phyloP scores from a whole-genome alignment of 495 filamentous ascomycete genomes.

The Clohesyomyces aquaticus region DNA sequence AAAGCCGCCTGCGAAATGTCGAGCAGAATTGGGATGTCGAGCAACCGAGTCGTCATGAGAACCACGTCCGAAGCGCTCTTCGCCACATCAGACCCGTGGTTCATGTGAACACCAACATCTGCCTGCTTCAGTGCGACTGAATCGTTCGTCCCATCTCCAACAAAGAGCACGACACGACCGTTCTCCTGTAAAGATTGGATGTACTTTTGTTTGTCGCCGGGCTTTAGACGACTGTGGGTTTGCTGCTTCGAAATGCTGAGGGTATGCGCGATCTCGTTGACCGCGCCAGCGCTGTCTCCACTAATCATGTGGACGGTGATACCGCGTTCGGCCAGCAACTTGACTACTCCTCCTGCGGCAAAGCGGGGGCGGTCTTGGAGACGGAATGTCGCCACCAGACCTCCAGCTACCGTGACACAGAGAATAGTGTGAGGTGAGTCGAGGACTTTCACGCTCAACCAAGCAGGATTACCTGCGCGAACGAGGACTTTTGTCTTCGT shows the following conservation, averaged over 20 bases:
- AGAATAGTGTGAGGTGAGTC: constrained; percentile 61
- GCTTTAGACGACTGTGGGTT: constrained; percentile 57
- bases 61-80: constrained; percentile 71
- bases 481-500: constrained; percentile 44
- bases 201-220: constrained; percentile 66
- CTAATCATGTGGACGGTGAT: constrained; percentile 68
- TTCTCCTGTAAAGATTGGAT: constrained; percentile 51
- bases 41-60: constrained; percentile 61
- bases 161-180: constrained; percentile 61
- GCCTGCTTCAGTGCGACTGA: constrained; percentile 73
- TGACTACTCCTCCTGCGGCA: constrained; percentile 57
- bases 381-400: constrained; percentile 60
- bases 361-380: constrained; percentile 63
- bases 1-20: constrained; percentile 60
- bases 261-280: constrained; percentile 56
- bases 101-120: constrained; percentile 73
- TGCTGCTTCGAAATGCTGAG: constrained; percentile 58
- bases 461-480: constrained; percentile 66
- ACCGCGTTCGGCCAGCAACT: constrained; percentile 56
- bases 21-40: constrained; percentile 62
- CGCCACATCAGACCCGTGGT: constrained; percentile 65
- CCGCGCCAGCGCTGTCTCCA: constrained; percentile 68
- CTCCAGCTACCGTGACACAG: constrained; percentile 60
- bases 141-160: constrained; percentile 83
- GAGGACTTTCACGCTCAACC: constrained; percentile 54